Evolutionary conservation across 2,329 filamentous ascomycete genomes (phyloP), one percentile per base, ranked within the genome.

Genomic region (Cadophora sp.): DNA sequence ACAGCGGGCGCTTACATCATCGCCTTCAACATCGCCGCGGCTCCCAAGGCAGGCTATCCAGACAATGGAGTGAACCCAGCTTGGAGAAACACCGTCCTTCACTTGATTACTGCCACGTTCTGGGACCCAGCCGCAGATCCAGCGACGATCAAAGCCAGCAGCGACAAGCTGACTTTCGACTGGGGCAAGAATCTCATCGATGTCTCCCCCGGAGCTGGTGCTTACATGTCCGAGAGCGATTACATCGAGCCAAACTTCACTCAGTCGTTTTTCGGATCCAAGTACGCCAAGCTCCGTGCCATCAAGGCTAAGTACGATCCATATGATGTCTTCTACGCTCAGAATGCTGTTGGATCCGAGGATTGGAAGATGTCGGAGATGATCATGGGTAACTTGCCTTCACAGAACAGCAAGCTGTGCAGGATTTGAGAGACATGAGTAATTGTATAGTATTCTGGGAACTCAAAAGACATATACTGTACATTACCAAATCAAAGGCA

Each of bases 281-380:
- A 71, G 27, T 86, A 85, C 66, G 67, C 74, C 1, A 69, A 72
- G 12, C 71, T 86, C 4, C 71, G 79, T 9, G 55, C 66, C 1
- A 75, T 87, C 46, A 88, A 89, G 81, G 71, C 78, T 60, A 81
- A 80, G 72, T 85, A 83, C 68, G 86, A 86, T 70, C 78, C 82
- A 1, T 58, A 77, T 1, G 75, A 75, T 0, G 68, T 87, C 5
- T 84, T 84, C 64, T 74, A 71, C 56, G 71, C 71, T 8, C 69
- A 65, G 6, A 70, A 68, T 14, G 72, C 64, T 56, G 72, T 73
- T 12, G 69, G 72, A 12, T 62, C 66, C 12, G 73, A 73, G 63
- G 65, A 72, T 40, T 74, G 73, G 73, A 26, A 50, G 83, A 84
- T 66, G 34, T 55, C 51, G 26, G 60, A 62, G 55, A 65, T 59